Evolutionary conservation across 176 grass and related monocot species (phyloP).

Genomic region (Aegilops longissima): DNA sequence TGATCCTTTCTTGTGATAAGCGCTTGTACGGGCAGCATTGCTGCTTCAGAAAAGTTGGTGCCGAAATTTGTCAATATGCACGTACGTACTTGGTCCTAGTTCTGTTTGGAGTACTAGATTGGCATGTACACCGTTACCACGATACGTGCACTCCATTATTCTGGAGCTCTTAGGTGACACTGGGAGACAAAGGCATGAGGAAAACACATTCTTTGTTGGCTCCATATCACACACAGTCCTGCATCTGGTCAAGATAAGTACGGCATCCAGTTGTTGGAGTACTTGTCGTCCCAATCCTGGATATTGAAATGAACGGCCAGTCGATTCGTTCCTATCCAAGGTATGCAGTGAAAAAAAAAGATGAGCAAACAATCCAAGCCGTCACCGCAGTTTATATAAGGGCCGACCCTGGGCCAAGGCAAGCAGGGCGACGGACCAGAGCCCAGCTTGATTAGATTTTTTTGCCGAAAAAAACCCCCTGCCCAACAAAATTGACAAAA

Average conservation of each 20-base stretch:
- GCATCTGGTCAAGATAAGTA: neutral
- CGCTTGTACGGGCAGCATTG: neutral
- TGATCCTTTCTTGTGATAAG: neutral
- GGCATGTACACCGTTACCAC: neutral
- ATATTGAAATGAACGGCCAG: too few relatives aligned
- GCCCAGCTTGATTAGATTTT: too few relatives aligned
- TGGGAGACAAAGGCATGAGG: neutral
- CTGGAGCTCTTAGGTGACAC: neutral
- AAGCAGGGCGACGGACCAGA: too few relatives aligned
- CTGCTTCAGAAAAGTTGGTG: neutral
- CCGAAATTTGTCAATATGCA: neutral
- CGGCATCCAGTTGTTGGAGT: neutral
- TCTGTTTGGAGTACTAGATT: neutral
- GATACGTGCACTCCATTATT: neutral
- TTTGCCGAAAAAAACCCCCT: too few relatives aligned
- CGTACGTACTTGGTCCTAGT: neutral
- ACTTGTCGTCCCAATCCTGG: too few relatives aligned
- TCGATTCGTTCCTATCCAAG: too few relatives aligned
- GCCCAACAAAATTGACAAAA: too few relatives aligned
- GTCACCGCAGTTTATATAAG: too few relatives aligned
- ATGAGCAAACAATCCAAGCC: too few relatives aligned
- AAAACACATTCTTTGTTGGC: neutral
- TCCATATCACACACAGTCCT: neutral
- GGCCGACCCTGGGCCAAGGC: too few relatives aligned
- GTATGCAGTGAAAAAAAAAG: too few relatives aligned